Base-by-base conservation (phyloP, 768 basidiomycete species). In the Boletus reticuloceps region DNA sequence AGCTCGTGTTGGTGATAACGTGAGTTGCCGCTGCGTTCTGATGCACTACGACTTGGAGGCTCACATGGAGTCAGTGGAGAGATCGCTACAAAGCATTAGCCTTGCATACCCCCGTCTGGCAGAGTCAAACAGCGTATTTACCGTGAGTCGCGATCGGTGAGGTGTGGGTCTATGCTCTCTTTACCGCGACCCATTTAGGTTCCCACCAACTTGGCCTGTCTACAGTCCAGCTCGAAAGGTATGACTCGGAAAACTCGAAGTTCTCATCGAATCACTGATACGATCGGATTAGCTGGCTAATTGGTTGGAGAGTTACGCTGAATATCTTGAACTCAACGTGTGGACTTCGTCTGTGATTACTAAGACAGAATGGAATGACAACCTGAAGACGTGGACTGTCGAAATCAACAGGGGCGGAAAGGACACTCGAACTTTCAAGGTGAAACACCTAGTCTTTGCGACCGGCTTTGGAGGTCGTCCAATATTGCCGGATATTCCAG, bases 221-320 rank as follows among this genome's bases (percentile, higher is more conserved):
- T 82, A 74, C 56, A 70, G 74, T 2, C 79, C 83, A 2, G 80
- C 82, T 9, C 61, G 64, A 12, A 85, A 84, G 72, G 78, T 79
- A 54, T 3, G 54, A 13, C 10, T 11, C 5, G 22, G 13, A 5
- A 36, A 11, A 36, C 13, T 36, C 13, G 29, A 36, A 6, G 14
- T 14, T 36, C 34, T 36, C 14, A 10, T 50, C 13, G 34, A 36
- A 11, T 14, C 27, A 31, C 7, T 46, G 7, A 58, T n/a, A 11
- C n/a, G 41, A 6, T 56, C 36, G 13, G 6, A 36, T 10, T 48
- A 84, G 81, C 74, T 88, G 17, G 86, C 80, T 2, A 80, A 83
- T 58, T 88, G 83, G 82, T 69, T 88, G 16, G 86, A 88, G 63
- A 72, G 70, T 5, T 89, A 88, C 56, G 84, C 81, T 0, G 73